These are phyloP conservation scores for Hygrophorus russula DNA, from an alignment of 768 basidiomycete species.

Conservation along the genomic window DNA sequence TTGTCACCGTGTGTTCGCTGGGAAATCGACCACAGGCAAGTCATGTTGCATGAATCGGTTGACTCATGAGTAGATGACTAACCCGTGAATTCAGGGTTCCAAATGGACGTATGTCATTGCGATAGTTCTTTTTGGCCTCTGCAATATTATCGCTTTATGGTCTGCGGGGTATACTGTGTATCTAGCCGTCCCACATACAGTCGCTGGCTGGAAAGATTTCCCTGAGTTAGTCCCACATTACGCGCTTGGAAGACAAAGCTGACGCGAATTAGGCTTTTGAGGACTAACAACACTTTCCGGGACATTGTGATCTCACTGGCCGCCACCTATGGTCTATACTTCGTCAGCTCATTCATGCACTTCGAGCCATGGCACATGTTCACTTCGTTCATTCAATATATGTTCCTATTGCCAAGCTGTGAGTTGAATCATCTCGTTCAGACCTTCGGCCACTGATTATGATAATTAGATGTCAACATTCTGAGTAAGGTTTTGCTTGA, in stretches of 20 bases:
- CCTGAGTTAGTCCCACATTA: constrained; percentile 38
- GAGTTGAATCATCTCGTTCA: constrained; percentile 14
- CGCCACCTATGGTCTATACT: constrained; percentile 74
- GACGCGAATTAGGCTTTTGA: constrained; percentile 36
- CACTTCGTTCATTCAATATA: constrained; percentile 84
- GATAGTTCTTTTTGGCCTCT: constrained; percentile 70
- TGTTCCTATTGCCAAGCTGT: constrained; percentile 80
- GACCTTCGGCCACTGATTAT: constrained; percentile 7
- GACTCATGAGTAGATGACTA: background rate
- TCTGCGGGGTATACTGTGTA: constrained; percentile 90
- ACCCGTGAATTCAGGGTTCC: constrained; percentile 41
- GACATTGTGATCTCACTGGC: constrained; percentile 77
- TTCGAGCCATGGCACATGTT: constrained; percentile 97
- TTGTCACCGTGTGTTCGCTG: constrained; percentile 76
- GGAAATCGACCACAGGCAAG: constrained; percentile 74
- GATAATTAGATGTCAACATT: constrained; percentile 57
- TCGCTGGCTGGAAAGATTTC: constrained; percentile 68
- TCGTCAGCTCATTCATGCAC: constrained; percentile 79
- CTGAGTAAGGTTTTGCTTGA: constrained; percentile 35
- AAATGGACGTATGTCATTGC: constrained; percentile 75
- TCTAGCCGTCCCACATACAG: constrained; percentile 63
- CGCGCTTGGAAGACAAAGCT: background rate
- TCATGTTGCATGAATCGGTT: background rate
- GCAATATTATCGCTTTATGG: constrained; percentile 73
- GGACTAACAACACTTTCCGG: constrained; percentile 57